These are phyloP conservation scores for Paraconiothyrium brasiliense DNA, from an alignment of 2,329 filamentous ascomycete genomes.

Conservation along the genomic window DNA sequence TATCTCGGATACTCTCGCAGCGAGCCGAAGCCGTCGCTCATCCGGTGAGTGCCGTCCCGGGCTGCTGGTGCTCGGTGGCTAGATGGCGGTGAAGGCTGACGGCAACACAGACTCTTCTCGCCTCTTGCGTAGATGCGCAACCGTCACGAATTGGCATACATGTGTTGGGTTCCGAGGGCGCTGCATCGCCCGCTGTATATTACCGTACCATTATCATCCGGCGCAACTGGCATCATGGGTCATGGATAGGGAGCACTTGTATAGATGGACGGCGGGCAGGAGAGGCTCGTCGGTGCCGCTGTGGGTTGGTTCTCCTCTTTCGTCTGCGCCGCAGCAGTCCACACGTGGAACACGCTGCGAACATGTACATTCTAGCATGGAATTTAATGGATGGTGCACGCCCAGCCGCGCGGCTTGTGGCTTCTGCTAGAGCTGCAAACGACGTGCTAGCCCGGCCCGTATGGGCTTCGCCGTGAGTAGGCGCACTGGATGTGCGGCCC, in stretches of 20 bases:
- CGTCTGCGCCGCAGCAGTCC: conserved; percentile 25
- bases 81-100: conserved; percentile 31
- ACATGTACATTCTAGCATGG: conserved; percentile 30
- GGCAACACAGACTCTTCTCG: conserved; percentile 46
- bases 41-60: conserved; percentile 63
- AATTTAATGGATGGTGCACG: conserved; percentile 23
- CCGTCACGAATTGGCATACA: conserved; percentile 6
- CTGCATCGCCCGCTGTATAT: conserved; percentile 39
- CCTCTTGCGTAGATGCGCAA: conserved; percentile 50
- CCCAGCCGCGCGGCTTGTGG: conserved; percentile 25
- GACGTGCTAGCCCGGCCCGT: conserved; percentile 8
- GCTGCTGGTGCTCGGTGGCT: background rate
- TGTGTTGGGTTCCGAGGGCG: conserved; percentile 22
- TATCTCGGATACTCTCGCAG: conserved; percentile 97
- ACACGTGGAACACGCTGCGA: conserved; percentile 18
- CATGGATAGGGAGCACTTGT: conserved; percentile 17
- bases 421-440: conserved; percentile 11
- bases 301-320: conserved; percentile 28
- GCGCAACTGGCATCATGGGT: conserved; percentile 36
- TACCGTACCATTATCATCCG: conserved; percentile 33
- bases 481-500: conserved; percentile 1
- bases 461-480: background rate
- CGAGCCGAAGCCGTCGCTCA: conserved; percentile 84
- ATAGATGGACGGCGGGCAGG: conserved; percentile 10
- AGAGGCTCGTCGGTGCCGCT: conserved; percentile 7